Evolutionary conservation across 1,284 basidiomycete species (phyloP).

Genomic region (Leccinum insolens): DNA sequence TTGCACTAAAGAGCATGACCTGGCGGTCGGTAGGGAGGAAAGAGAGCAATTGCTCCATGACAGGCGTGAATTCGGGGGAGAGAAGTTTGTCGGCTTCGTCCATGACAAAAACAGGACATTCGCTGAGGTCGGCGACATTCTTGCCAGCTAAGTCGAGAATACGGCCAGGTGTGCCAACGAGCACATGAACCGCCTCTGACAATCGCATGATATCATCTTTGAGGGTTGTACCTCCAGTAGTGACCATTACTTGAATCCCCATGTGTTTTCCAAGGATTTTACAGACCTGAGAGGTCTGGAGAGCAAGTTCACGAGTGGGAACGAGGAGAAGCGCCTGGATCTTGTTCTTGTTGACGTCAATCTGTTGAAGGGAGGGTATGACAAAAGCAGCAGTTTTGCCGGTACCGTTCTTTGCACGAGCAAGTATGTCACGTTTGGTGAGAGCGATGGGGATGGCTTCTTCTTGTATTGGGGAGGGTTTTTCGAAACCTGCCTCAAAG

Average conservation of each 20-base stretch:
- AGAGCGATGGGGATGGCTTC: constrained; percentile 92
- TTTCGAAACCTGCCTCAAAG: constrained; percentile 97
- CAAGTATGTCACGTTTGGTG: constrained; percentile 88
- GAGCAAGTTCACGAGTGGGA: constrained; percentile 92
- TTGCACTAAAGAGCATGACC: constrained; percentile 99
- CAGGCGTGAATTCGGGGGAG: constrained; percentile 96
- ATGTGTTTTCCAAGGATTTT: constrained; percentile 97
- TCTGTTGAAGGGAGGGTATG: constrained; percentile 93
- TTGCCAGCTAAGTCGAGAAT: constrained; percentile 96
- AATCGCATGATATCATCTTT: constrained; percentile 98
- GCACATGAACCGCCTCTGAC: constrained; percentile 89
- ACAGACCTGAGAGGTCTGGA: constrained; percentile 97
- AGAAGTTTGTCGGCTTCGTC: constrained; percentile 99
- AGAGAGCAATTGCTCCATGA: constrained; percentile 94
- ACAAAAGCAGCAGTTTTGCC: constrained; percentile 99
- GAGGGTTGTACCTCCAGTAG: constrained; percentile 96
- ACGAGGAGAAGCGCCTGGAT: constrained; percentile 96
- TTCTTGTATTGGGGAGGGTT: constrained; percentile 98
- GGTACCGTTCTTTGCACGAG: constrained; percentile 89
- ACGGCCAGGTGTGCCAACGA: constrained; percentile 96
- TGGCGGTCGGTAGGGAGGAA: constrained; percentile 89
- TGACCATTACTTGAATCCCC: constrained; percentile 97
- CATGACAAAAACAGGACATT: constrained; percentile 97
- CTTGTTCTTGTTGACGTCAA: constrained; percentile 85
- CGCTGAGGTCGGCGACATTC: constrained; percentile 90